Base-by-base conservation (phyloP, 2,329 filamentous ascomycete genomes). In the Parascedosporium putredinis region DNA sequence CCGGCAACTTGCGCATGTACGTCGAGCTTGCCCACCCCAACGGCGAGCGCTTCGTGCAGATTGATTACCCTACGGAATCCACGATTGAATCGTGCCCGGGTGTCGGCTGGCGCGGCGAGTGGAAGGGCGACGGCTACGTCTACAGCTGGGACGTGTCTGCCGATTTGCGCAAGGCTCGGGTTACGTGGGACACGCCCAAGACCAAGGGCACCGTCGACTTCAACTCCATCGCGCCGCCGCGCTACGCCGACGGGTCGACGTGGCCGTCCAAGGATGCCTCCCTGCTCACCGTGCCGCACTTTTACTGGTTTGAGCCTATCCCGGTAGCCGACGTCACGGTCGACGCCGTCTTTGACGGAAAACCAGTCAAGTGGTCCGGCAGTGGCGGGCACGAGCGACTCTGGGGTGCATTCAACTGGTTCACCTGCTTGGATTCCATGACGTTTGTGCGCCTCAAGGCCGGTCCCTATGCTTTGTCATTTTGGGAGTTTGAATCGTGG, bases 1-100 rank as follows among this genome's bases (percentile, higher is more conserved):
- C 57, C 1, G 59, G 59, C 1, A 62, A 62, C 44, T 51, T 62
- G 5, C 58, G 60, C 16, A 47, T 59, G 20, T 58, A 49, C 23
- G 42, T 55, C 20, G 58, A 62, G 46, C 55, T 62, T 33, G 53
- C 49, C 1, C 55, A 56, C n/a, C 29, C 53, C 3, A 49, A 61
- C 40, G 49, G 58, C 33, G 53, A 57, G 5, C 54, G 55, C 24
- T 59, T 55, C 36, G 50, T 51, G 20, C 55, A 55, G 25, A 56
- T 61, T 4, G 51, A 62, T 33, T 61, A 61, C 29, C 49, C 58
- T 12, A 50, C 56, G 31, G 33, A 51, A 20, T 58, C 58, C 2
- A 49, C 52, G 3, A 42, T 62, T 10, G 56, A 58, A 49, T 42
- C 51, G 6, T 62, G 59, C 33, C 38, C 53, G 8, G 45, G 45